A percentile compares a stretch with the other conserved stretches of the same genome.
Conservation (phyloP, 2,329 filamentous ascomycete species). For the Acarospora socialis region DNA sequence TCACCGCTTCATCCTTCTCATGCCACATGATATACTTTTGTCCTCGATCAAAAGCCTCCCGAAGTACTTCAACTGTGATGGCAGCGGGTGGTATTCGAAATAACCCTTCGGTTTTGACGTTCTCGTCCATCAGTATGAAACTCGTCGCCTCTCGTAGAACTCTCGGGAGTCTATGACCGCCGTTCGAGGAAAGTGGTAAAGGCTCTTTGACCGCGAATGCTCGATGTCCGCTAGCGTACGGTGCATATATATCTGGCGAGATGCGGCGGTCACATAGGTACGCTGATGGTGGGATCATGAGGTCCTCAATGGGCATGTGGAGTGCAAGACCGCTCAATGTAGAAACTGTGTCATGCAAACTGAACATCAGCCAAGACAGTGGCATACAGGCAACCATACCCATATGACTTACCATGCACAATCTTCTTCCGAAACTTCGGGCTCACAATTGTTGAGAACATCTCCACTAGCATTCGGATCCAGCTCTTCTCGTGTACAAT, state of each 20-base stretch:
- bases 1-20: constrained; percentile 22
- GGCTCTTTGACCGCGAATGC: constrained; percentile 22
- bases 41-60: constrained; percentile 40
- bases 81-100: constrained; percentile 40
- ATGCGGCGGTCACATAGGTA: constrained; percentile 41
- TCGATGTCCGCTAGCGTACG: constrained; percentile 23
- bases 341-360: constrained; percentile 25
- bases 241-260: constrained; percentile 32
- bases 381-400: too few relatives aligned
- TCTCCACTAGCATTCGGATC: constrained; percentile 41
- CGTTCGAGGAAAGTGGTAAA: constrained; percentile 31
- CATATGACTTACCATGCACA: constrained; percentile 33
- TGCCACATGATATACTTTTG: constrained; percentile 36
- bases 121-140: constrained; percentile 34
- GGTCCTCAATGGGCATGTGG: constrained; percentile 36
- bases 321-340: constrained; percentile 35
- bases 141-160: constrained; percentile 38
- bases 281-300: constrained; percentile 39
- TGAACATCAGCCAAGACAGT: not conserved
- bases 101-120: constrained; percentile 35
- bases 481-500: constrained; percentile 44
- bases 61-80: constrained; percentile 34
- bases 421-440: constrained; percentile 45
- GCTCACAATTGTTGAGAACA: constrained; percentile 42
- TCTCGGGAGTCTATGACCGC: constrained; percentile 34